phyloP scores from a whole-genome alignment of 495 filamentous ascomycete species.

The Annulohypoxylon maeteangense region DNA sequence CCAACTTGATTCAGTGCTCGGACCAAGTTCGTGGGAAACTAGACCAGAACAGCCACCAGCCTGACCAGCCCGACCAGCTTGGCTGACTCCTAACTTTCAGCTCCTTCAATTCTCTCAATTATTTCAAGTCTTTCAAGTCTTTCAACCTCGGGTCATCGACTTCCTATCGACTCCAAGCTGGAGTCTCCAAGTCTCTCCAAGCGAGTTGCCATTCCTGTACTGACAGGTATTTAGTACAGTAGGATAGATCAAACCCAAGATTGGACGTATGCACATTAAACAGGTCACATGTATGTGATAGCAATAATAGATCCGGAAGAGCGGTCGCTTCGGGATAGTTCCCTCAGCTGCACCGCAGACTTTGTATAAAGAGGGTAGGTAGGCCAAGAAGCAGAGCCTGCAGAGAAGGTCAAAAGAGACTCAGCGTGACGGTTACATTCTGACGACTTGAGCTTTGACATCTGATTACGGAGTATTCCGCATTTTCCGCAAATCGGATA shows the following conservation, averaged over 20 bases:
- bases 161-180: background rate
- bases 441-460: conserved; percentile 7
- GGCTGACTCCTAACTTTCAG: background rate
- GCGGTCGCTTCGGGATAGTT: conserved; percentile 7
- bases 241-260: background rate
- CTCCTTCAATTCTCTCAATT: background rate
- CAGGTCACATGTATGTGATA: conserved; percentile 28
- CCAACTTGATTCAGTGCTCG: conserved; percentile 21
- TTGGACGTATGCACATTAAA: conserved; percentile 8
- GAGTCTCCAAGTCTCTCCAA: too few relatives aligned
- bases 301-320: background rate
- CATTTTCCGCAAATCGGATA: background rate
- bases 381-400: background rate
- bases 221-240: background rate
- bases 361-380: background rate
- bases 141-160: background rate
- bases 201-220: background rate
- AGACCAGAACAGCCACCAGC: too few relatives aligned
- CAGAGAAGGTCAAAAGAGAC: conserved; percentile 7
- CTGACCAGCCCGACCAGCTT: background rate
- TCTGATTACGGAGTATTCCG: conserved; percentile 21
- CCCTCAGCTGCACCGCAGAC: background rate
- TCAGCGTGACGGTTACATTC: conserved; percentile 6
- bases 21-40: conserved; percentile 7
- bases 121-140: background rate